These are phyloP conservation scores for Carex littledalei DNA, from an alignment of 176 grass and related monocot genomes.

Conservation along the genomic window DNA sequence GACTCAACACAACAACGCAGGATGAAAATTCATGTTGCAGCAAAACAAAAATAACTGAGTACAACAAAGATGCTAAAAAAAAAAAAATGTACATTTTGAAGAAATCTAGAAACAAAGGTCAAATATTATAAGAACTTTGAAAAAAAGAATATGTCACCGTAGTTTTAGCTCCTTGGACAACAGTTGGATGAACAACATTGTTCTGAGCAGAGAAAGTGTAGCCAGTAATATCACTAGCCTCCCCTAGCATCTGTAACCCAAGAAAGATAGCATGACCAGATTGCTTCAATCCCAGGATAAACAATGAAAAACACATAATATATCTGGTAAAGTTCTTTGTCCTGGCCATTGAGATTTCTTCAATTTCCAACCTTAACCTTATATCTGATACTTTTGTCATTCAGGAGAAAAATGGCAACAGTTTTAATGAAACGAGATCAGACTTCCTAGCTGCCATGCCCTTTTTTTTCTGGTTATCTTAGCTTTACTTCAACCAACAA, in stretches of 20 bases:
- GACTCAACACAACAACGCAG: neutral
- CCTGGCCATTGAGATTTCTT: neutral
- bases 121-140: neutral
- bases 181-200: conserved; percentile 84
- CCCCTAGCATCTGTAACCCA: conserved; percentile 65
- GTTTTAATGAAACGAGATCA: neutral
- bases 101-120: neutral
- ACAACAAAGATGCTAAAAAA: neutral
- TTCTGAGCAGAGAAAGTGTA: conserved; percentile 92
- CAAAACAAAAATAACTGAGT: neutral
- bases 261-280: conserved; percentile 11
- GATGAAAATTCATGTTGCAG: neutral
- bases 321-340: neutral
- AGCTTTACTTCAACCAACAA: neutral
- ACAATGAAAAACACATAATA: neutral
- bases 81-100: neutral
- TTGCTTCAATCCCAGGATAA: conserved; percentile 15
- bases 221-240: conserved; percentile 81
- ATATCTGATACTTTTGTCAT: neutral
- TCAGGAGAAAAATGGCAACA: neutral
- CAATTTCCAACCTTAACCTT: neutral
- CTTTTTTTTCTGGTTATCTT: neutral
- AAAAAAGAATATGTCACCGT: conserved; percentile 43
- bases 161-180: conserved; percentile 86
- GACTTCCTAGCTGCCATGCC: neutral